A percentile compares a stretch with the other conserved stretches of the same genome.
These are phyloP conservation scores for Chlorella variabilis DNA, from an alignment of 163 green algal species.

Conservation along the genomic window DNA sequence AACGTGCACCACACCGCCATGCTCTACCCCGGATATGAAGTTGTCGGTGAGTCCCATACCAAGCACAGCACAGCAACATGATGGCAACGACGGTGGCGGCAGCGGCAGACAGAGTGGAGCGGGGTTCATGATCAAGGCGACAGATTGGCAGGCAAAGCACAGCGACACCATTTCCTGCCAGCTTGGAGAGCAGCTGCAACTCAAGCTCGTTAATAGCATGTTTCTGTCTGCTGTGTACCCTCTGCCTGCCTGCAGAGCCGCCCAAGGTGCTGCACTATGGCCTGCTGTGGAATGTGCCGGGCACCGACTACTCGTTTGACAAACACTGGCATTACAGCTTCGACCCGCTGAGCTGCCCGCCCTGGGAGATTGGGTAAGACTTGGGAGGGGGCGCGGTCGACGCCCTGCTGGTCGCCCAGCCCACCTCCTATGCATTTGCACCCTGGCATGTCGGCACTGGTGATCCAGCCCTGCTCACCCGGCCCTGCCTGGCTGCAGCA, in stretches of 20 bases:
- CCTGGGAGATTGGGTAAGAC: slow-evolving; percentile 43
- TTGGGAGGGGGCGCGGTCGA: neutral
- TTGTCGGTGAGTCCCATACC: slow-evolving; percentile 8
- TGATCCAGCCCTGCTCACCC: no score
- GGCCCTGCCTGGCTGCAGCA: no score
- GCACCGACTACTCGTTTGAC: slow-evolving; percentile 54
- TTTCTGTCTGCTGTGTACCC: neutral
- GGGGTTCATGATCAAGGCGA: no score
- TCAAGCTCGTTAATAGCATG: no score
- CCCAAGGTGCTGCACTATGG: slow-evolving; percentile 67
- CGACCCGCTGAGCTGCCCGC: slow-evolving; percentile 52
- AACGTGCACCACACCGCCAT: slow-evolving; percentile 64
- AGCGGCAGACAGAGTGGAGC: no score
- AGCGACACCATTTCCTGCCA: no score
- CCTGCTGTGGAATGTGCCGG: slow-evolving; percentile 33
- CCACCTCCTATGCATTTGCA: no score
- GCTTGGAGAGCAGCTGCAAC: no score
- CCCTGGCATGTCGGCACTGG: no score
- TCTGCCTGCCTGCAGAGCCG: slow-evolving; percentile 28
- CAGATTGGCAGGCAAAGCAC: no score
- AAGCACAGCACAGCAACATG: no score
- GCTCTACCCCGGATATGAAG: slow-evolving; percentile 80
- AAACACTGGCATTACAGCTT: slow-evolving; percentile 66
- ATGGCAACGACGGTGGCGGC: neutral
- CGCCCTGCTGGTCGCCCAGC: no score